phyloP scores from a whole-genome alignment of 2,329 filamentous ascomycete genomes.

The Dendryphion nanum region DNA sequence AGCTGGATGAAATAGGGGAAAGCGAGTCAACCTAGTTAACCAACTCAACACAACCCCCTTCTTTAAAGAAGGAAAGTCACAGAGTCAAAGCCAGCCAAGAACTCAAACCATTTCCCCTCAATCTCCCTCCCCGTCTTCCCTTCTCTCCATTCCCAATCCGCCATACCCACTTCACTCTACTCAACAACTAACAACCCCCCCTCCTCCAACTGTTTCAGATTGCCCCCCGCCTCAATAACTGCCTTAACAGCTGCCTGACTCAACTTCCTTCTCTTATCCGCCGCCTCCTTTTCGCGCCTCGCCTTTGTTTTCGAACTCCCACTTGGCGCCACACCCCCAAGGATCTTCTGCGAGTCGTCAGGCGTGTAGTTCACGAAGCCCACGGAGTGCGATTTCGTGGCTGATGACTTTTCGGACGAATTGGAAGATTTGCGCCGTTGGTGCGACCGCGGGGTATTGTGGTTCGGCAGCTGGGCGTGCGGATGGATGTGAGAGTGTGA shows the following conservation, averaged over 20 bases:
- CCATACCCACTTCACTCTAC: neutral
- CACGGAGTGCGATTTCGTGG: slow-evolving; percentile 46
- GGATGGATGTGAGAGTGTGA: no score
- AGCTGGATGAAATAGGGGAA: no score
- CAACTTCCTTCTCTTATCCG: slow-evolving; percentile 69
- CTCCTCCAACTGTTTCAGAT: slow-evolving; percentile 49
- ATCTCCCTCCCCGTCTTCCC: neutral
- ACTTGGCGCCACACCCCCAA: slow-evolving; percentile 87
- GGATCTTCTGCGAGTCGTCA: slow-evolving; percentile 71
- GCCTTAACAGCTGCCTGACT: slow-evolving; percentile 68
- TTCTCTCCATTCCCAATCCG: neutral
- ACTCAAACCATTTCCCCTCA: no score
- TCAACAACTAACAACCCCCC: slow-evolving; percentile 14
- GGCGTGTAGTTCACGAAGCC: slow-evolving; percentile 91
- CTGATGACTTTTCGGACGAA: slow-evolving; percentile 12
- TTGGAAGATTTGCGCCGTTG: slow-evolving; percentile 21
- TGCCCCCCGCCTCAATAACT: slow-evolving; percentile 68
- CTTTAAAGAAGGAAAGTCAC: no score
- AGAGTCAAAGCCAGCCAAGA: no score
- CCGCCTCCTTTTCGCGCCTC: slow-evolving; percentile 82
- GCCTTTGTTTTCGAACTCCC: slow-evolving; percentile 94
- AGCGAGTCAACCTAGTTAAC: no score
- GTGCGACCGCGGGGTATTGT: slow-evolving; percentile 6
- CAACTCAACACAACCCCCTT: no score
- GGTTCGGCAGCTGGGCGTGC: no score